A percentile compares a stretch with the other conserved stretches of the same genome.
Conservation (phyloP, 2,329 filamentous ascomycete species). For the Tolypocladium paradoxum region DNA sequence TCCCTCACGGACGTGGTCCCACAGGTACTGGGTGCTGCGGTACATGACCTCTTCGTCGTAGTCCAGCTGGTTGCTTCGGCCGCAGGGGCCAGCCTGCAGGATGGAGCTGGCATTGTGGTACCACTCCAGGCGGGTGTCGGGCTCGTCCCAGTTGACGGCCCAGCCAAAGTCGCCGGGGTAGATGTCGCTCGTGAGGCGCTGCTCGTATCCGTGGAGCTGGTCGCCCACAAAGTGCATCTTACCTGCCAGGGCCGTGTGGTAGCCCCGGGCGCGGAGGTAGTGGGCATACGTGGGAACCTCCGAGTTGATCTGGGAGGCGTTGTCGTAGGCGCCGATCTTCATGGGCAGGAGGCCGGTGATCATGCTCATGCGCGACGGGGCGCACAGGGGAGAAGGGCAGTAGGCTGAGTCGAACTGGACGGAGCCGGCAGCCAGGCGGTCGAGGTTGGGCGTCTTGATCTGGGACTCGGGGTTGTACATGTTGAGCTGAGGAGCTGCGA, state of each 20-base stretch:
- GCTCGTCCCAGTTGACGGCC: constrained; percentile 92
- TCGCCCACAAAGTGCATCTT: constrained; percentile 98
- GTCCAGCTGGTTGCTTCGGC: constrained; percentile 88
- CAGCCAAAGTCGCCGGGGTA: constrained; percentile 92
- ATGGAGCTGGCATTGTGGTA: constrained; percentile 95
- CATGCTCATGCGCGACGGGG: constrained; percentile 88
- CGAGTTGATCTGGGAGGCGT: constrained; percentile 72
- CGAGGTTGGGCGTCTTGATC: constrained; percentile 86
- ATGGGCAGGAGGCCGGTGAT: constrained; percentile 85
- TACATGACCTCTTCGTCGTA: constrained; percentile 96
- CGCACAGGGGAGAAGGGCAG: constrained; percentile 87
- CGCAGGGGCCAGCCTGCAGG: constrained; percentile 76
- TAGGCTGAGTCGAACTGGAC: constrained; percentile 92
- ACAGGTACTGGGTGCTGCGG: constrained; percentile 79
- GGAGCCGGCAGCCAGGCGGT: constrained; percentile 67
- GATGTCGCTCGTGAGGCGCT: constrained; percentile 86
- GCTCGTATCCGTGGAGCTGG: constrained; percentile 89
- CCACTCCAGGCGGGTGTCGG: constrained; percentile 78
- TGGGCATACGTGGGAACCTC: constrained; percentile 88
- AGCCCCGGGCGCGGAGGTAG: constrained; percentile 74
- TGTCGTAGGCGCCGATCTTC: constrained; percentile 87
- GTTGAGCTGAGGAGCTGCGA: constrained; percentile 80
- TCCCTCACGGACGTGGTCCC: constrained; percentile 78
- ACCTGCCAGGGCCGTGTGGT: constrained; percentile 81
- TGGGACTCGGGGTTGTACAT: constrained; percentile 83